Evolutionary conservation across 2,329 filamentous ascomycete genomes (phyloP).

Genomic region (Ceratocystis cacaofunesta): DNA sequence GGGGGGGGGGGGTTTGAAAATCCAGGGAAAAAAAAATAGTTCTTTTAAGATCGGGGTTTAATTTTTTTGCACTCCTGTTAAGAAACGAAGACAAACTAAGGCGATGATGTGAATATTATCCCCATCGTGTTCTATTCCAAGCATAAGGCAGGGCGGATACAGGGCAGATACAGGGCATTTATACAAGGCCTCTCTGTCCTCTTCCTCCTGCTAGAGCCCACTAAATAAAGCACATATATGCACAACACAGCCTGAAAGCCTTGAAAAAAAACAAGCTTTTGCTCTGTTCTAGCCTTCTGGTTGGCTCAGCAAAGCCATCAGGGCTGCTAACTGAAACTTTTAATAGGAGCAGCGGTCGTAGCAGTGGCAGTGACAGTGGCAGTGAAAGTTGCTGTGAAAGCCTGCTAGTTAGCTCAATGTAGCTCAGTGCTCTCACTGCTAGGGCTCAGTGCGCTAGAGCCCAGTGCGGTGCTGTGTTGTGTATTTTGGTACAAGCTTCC

Average conservation of each 20-base stretch:
- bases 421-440: not conserved
- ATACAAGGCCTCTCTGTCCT: no score
- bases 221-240: not conserved
- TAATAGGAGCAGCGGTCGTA: not conserved
- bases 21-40: no score
- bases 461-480: not conserved
- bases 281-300: not conserved
- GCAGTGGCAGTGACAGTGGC: slow-evolving; percentile 1
- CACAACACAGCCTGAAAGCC: not conserved
- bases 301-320: not conserved
- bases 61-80: no score
- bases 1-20: no score
- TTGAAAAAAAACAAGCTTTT: no score
- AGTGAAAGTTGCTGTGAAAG: not conserved
- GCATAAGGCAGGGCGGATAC: no score
- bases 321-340: not conserved
- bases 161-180: no score
- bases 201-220: not conserved
- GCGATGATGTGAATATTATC: no score
- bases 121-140: no score
- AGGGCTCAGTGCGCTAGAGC: not conserved
- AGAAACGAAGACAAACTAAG: no score
- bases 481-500: not conserved
- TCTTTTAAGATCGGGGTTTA: no score
- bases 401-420: not conserved